Base-by-base conservation (phyloP, 352 stramenopile species). In the Pythium monospermum region DNA sequence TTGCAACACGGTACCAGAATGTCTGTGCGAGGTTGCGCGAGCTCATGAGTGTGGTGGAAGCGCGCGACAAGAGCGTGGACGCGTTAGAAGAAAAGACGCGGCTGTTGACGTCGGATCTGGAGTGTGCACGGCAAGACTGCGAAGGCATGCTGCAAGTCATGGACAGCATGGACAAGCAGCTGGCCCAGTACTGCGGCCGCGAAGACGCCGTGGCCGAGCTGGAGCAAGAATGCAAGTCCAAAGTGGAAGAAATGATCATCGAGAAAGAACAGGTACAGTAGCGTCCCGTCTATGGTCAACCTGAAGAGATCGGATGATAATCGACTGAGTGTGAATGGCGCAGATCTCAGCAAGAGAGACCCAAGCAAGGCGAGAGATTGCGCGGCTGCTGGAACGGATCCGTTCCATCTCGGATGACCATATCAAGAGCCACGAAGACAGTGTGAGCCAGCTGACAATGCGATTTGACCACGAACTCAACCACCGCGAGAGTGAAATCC, bases 201-300 rank as follows among this genome's bases (percentile, higher is more conserved):
- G 82, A 93, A 55, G 79, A 91, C 19, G 76, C 77, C 13, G 79
- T 93, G 0, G 54, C 77, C 13, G 76, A 90, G 79, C 66, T 93
- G 25, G 82, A 89, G 48, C 64, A 66, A 4, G 69, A 89, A 26
- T 87, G 77, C 54, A 87, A 90, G 49, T 51, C 58, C 1, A 82
- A 83, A 41, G 66, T 87, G 8, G 76, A 91, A 62, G 77, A 83
- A 44, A 63, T 75, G 1, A 62, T 85, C 18, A 53, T 93, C 12
- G 77, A 93, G 40, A 89, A 86, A 50, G 82, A 93, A 53, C 76
- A 89, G 66, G 73, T 89, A n/a, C n/a, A n/a, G n/a, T n/a, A n/a
- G n/a, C n/a, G n/a, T n/a, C n/a, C n/a, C n/a, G n/a, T n/a, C n/a
- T n/a, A n/a, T n/a, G n/a, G n/a, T n/a, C 61, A 6, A 55, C 26